These are phyloP conservation scores for Spergularia bocconei DNA, from an alignment of 148 eudicot species.

Conservation along the genomic window DNA sequence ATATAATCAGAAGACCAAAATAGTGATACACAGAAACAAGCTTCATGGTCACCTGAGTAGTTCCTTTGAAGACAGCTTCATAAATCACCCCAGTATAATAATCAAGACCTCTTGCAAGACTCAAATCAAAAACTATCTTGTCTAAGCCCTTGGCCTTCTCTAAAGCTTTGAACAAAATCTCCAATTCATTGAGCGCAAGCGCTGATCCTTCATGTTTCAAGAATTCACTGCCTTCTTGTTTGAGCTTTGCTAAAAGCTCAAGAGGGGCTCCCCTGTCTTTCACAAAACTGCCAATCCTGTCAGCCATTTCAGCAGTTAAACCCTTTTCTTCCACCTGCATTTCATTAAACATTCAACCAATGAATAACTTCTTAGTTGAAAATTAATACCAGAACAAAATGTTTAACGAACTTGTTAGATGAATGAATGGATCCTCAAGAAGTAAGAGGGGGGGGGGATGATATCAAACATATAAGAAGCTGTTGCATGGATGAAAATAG, in stretches of 20 bases:
- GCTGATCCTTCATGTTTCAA: conserved; percentile 53
- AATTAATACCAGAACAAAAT: neutral
- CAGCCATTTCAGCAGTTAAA: conserved; percentile 63
- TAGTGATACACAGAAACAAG: neutral
- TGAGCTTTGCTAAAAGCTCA: conserved; percentile 67
- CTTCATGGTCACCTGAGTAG: conserved; percentile 63
- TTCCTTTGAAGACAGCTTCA: conserved; percentile 92
- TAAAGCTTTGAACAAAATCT: conserved; percentile 71
- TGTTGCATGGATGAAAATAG: neutral
- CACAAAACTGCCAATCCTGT: conserved; percentile 76
- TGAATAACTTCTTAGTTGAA: neutral
- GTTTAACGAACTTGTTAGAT: neutral
- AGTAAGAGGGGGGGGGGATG: neutral
- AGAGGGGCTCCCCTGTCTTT: conserved; percentile 73
- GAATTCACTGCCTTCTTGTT: conserved; percentile 65
- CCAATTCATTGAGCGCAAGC: conserved; percentile 71
- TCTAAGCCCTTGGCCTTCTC: conserved; percentile 62
- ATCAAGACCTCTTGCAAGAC: conserved; percentile 98
- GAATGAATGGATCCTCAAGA: neutral
- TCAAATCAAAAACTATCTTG: conserved; percentile 84
- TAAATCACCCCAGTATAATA: conserved; percentile 96
- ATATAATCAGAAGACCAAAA: neutral
- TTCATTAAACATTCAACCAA: conserved; percentile 12
- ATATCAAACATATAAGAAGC: too few relatives aligned
- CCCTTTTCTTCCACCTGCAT: conserved; percentile 93